Evolutionary conservation across 768 basidiomycete genomes (phyloP), one percentile per base, ranked within the genome.

Genomic region (Lepiota subincarnata): DNA sequence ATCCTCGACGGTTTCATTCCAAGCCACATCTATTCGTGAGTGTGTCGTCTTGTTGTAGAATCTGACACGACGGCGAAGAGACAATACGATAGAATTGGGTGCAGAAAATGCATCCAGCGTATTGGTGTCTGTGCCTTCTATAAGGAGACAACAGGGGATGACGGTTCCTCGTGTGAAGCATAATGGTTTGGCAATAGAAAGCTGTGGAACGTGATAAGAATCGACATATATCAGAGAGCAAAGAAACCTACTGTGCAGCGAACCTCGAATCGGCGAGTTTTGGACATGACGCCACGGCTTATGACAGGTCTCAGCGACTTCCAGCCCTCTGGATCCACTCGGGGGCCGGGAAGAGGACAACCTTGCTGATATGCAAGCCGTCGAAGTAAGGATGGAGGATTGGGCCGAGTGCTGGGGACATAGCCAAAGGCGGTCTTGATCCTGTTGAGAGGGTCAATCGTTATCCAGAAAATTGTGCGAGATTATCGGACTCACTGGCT

Each of bases 391-490:
- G 79, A 80, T 11, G 75, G 71, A 19, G 72, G 64, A 12, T 72
- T 73, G 7, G 80, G 78, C 45, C 75, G 68, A 14, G 68, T 68
- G 48, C 66, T 73, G 10, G 79, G 75, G 13, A 81, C 73, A 59
- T 79, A 82, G 34, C 76, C 79, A 58, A 82, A 79, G 5, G 76
- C 73, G 4, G 80, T 80, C 50, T 72, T 77, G 38, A 82, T 70
- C 56, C 79, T 79, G 48, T 57, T 38, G 12, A 18, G 20, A 22
- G 39, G 24, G 28, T 41, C 13, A 53, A 36, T 55, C 40, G 41
- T 22, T 38, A 16, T 16, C 39, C 4, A 20, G 22, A 22, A 31
- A n/a, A n/a, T n/a, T n/a, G 39, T 18, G 19, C 14, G 13, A 14
- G 16, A 22, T 13, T 10, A 37, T 6, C 22, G 8, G n/a, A 68